These are phyloP conservation scores for Chlorociboria aeruginascens DNA, from an alignment of 495 filamentous ascomycete genomes.

Conservation along the genomic window DNA sequence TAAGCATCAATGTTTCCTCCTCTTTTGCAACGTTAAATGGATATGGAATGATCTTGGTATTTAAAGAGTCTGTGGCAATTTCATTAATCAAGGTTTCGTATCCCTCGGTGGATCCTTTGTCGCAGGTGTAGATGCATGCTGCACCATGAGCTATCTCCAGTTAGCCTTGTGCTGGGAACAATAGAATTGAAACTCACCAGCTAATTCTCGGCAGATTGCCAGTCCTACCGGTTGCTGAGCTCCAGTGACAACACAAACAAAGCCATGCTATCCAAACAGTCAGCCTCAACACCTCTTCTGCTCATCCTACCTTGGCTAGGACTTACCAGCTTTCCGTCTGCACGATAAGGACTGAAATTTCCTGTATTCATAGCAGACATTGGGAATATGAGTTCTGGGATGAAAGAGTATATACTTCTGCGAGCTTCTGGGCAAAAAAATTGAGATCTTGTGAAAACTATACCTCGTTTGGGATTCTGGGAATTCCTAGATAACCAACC, in stretches of 20 bases:
- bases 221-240: slow-evolving; percentile 44
- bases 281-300: no score
- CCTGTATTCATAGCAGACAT: slow-evolving; percentile 24
- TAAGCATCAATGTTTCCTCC: slow-evolving; percentile 44
- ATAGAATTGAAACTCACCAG: slow-evolving; percentile 26
- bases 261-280: slow-evolving; percentile 36
- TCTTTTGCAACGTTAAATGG: slow-evolving; percentile 42
- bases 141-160: slow-evolving; percentile 40
- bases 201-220: slow-evolving; percentile 44
- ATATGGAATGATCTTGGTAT: slow-evolving; percentile 46
- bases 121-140: slow-evolving; percentile 42
- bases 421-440: no score
- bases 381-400: no score
- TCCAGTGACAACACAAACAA: slow-evolving; percentile 50
- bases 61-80: slow-evolving; percentile 29
- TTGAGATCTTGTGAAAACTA: no score
- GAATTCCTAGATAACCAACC: no score
- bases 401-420: no score
- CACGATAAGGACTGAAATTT: slow-evolving; percentile 45
- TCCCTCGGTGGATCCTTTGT: slow-evolving; percentile 4
- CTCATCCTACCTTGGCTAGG: background rate
- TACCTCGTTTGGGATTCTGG: no score
- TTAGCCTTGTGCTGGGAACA: background rate
- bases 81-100: slow-evolving; percentile 20
- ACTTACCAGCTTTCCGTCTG: slow-evolving; percentile 47